A percentile compares a stretch with the other conserved stretches of the same genome.
phyloP scores from a whole-genome alignment of 768 basidiomycete species.

The Agaricus subrufescens region DNA sequence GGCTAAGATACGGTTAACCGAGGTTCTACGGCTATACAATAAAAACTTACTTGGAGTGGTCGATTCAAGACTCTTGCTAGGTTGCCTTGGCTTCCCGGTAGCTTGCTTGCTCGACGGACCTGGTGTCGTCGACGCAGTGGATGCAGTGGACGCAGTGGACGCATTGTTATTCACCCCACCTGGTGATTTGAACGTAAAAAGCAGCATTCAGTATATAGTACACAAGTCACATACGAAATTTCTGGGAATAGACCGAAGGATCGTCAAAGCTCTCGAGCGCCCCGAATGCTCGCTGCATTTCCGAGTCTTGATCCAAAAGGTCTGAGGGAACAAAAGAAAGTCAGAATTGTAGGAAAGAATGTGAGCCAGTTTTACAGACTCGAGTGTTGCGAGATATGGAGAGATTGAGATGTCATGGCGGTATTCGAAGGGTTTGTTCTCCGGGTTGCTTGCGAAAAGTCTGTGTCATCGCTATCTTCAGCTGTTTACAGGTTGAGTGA shows the following conservation, averaged over 20 bases:
- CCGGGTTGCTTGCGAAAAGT: conserved; percentile 32
- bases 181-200: conserved; percentile 2
- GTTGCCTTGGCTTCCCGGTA: neutral
- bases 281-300: conserved; percentile 64
- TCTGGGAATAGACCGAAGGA: conserved; percentile 17
- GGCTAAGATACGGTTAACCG: neutral
- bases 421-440: conserved; percentile 41
- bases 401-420: conserved; percentile 50
- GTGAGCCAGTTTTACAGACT: conserved; percentile 33
- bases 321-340: conserved; percentile 33
- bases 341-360: conserved; percentile 10
- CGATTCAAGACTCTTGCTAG: neutral
- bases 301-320: conserved; percentile 64
- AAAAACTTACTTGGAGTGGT: neutral
- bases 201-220: neutral
- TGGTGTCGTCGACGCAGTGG: neutral
- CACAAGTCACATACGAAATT: conserved; percentile 13
- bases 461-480: conserved; percentile 33
- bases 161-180: neutral
- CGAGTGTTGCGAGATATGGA: conserved; percentile 57
- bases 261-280: conserved; percentile 50
- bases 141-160: neutral
- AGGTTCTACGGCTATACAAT: neutral
- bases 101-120: neutral
- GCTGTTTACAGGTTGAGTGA: conserved; percentile 12